These are phyloP conservation scores for Sarcodon sp. DNA, from an alignment of 768 basidiomycete species.

Conservation along the genomic window DNA sequence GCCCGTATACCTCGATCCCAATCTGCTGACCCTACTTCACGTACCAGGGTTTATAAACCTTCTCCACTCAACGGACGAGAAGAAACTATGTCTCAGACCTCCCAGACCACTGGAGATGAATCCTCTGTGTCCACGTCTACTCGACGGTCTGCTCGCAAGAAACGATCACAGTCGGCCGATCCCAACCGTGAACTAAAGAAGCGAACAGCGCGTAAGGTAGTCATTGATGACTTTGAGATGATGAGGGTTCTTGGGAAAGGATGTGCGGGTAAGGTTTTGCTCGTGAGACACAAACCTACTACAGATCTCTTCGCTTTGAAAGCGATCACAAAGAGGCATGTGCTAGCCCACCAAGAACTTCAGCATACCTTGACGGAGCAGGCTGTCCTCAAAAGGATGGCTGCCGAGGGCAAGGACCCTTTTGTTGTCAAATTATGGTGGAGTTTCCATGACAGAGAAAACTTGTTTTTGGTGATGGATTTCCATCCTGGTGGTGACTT, in stretches of 20 bases:
- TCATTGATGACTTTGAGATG: constrained; percentile 92
- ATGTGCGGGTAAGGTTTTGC: constrained; percentile 91
- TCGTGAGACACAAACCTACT: constrained; percentile 72
- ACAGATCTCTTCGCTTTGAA: constrained; percentile 82
- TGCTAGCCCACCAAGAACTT: constrained; percentile 91
- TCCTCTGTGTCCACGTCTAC: constrained; percentile 54
- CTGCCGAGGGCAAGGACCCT: constrained; percentile 76
- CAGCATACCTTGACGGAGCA: constrained; percentile 96
- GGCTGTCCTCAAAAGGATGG: constrained; percentile 89
- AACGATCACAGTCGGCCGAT: constrained; percentile 34
- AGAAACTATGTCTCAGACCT: constrained; percentile 31
- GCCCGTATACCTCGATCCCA: constrained; percentile 62
- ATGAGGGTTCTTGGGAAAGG: constrained; percentile 94
- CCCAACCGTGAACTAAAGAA: constrained; percentile 41
- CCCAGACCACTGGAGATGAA: constrained; percentile 33
- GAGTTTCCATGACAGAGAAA: constrained; percentile 97
- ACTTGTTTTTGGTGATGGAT: constrained; percentile 95
- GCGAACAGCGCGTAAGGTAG: constrained; percentile 52
- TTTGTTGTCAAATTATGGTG: constrained; percentile 96
- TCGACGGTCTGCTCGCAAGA: constrained; percentile 31
- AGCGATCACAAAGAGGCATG: constrained; percentile 95
- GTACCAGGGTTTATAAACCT: constrained; percentile 43
- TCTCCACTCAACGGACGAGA: constrained; percentile 23
- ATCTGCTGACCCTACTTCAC: constrained; percentile 65
- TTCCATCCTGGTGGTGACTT: constrained; percentile 95